These are phyloP conservation scores for Podila clonocystis DNA, from an alignment of 192 early-diverging fungal genomes.

Conservation along the genomic window DNA sequence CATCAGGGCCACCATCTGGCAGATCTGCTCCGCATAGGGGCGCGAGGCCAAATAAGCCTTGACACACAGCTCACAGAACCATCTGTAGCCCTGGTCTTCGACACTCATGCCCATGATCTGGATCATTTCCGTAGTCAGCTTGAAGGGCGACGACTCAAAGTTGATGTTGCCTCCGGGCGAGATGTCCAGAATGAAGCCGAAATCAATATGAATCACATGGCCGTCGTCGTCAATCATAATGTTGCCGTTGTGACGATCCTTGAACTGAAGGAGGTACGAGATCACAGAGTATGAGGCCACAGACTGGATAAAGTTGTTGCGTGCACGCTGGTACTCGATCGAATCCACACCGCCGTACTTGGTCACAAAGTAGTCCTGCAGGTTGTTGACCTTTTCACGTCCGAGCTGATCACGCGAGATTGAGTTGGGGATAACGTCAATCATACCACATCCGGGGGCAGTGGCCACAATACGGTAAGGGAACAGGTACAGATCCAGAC, in stretches of 20 bases:
- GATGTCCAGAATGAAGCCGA: constrained; percentile 99
- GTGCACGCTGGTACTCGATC: constrained; percentile 83
- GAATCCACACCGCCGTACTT: constrained; percentile 92
- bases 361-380: constrained; percentile 96
- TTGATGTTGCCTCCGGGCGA: constrained; percentile 94
- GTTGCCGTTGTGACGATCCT: constrained; percentile 99
- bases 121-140: constrained; percentile 97
- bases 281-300: constrained; percentile 96
- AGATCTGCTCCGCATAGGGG: constrained; percentile 92
- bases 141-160: constrained; percentile 97
- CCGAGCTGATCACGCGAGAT: constrained; percentile 98
- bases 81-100: constrained; percentile 80
- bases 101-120: constrained; percentile 94
- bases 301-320: constrained; percentile 94
- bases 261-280: constrained; percentile 95
- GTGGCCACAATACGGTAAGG: constrained; percentile 99
- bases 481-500: constrained; percentile 94
- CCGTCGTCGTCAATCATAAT: constrained; percentile 99
- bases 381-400: constrained; percentile 95
- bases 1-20: constrained; percentile 92
- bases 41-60: constrained; percentile 92
- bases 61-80: constrained; percentile 91
- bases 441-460: constrained; percentile 96
- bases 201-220: constrained; percentile 98
- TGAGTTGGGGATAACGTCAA: constrained; percentile 97